Evolutionary conservation across 345 rosid species (phyloP), one percentile per base, ranked within the genome.

Genomic region (Sisymbrium altissimum): DNA sequence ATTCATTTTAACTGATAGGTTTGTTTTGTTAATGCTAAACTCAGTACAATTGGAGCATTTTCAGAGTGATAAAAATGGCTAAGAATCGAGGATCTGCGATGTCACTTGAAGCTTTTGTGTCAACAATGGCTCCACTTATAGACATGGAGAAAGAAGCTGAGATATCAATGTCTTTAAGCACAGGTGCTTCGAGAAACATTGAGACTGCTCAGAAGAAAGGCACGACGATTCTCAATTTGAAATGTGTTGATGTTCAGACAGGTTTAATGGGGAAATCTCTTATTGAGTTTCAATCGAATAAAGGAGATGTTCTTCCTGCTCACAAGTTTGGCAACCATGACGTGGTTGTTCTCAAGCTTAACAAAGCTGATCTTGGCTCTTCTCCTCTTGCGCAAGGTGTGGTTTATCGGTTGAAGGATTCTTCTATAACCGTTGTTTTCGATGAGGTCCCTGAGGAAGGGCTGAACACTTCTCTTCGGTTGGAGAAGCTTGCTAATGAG

Each of bases 341-440:
- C 55, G 99, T 95, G 3, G 97, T 92, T 57, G 88, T 89, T 17
- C 66, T 95, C 67, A 95, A 87, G 78, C 85, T 93, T 10, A 95
- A 86, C 82, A 95, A 92, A 78, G 85, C 99, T 46, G 96, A 89
- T 83, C 71, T 84, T 73, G 88, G 89, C 54, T 88, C 96, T 29
- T 87, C 97, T 83, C 83, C 93, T 61, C 87, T 95, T 41, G 99
- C 92, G 1, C 99, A 95, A 87, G 99, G 99, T 40, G 97, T 94
- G 5, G 97, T 94, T 56, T 92, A 94, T 70, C 83, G 92, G 44
- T 63, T 94, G 19, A 92, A 88, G 87, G 99, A 95, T 73, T 83
- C 93, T 46, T 92, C 99, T 5, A 92, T 92, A 56, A 92, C 89
- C 0, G 93, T 88, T 72, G 97, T 90, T 9, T 95, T 92, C 41